Percentiles rank a stretch among this genome's conserved stretches.
Evolutionary conservation across 768 basidiomycete species (phyloP).

Genomic region (Suillus bovinus): DNA sequence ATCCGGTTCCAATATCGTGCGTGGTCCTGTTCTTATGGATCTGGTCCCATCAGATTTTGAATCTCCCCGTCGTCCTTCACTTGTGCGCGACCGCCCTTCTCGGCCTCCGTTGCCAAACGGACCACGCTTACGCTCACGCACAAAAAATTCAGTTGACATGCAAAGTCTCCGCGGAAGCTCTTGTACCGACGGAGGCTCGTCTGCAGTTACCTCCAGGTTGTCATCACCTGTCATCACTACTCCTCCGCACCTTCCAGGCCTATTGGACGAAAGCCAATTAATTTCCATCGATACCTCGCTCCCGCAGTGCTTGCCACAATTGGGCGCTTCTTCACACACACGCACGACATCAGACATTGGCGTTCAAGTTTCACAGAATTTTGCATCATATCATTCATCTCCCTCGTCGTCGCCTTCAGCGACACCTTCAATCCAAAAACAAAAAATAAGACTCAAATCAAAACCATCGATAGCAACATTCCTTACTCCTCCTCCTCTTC

Average conservation of each 20-base stretch:
- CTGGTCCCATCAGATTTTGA: constrained; percentile 14
- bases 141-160: constrained; percentile 18
- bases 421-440: constrained; percentile 11
- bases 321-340: neutral
- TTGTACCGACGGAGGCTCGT: constrained; percentile 12
- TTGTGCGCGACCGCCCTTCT: constrained; percentile 23
- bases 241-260: neutral
- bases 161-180: constrained; percentile 8
- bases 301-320: constrained; percentile 1
- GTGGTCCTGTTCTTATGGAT: constrained; percentile 16
- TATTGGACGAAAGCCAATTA: constrained; percentile 2
- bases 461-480: constrained; percentile 25
- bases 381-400: neutral
- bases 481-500: constrained; percentile 34
- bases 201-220: neutral
- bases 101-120: constrained; percentile 22
- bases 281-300: constrained; percentile 8
- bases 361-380: constrained; percentile 13
- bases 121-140: constrained; percentile 20
- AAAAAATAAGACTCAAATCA: constrained; percentile 11
- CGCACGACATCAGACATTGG: constrained; percentile 13
- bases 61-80: constrained; percentile 14
- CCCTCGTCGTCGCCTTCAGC: constrained; percentile 16
- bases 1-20: neutral
- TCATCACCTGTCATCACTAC: constrained; percentile 9